Conservation (phyloP, 352 stramenopile species). For the Phytopythium boreale region DNA sequence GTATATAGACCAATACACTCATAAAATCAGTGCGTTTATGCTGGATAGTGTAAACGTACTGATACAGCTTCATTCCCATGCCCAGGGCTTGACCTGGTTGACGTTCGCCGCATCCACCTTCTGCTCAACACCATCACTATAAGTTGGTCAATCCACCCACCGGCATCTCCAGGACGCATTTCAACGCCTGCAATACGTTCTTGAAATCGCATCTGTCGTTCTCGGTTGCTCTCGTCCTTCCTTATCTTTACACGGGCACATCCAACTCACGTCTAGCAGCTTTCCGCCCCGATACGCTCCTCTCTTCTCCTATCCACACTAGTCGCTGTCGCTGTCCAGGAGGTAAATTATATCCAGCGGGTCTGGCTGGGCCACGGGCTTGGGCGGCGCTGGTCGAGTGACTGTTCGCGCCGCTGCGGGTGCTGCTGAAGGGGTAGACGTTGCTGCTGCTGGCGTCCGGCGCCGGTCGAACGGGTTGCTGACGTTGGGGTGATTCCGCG, state of each 20-base stretch:
- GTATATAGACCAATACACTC: not conserved
- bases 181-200: not conserved
- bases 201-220: not conserved
- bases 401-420: not conserved
- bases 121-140: no score
- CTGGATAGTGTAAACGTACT: not conserved
- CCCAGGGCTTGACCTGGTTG: not conserved
- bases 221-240: not conserved
- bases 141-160: not conserved
- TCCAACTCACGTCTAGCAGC: not conserved
- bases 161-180: not conserved
- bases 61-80: not conserved
- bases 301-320: slow-evolving; percentile 1
- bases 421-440: not conserved
- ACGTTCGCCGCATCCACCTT: no score
- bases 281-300: not conserved
- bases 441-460: slow-evolving; percentile 11
- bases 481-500: slow-evolving; percentile 48
- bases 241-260: slow-evolving; percentile 1
- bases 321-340: slow-evolving; percentile 78
- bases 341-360: slow-evolving; percentile 73
- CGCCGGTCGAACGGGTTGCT: slow-evolving; percentile 46
- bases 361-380: slow-evolving; percentile 18
- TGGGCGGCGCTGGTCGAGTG: slow-evolving; percentile 13
- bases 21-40: not conserved